Conservation (phyloP, 129 eudicot genomes). For the Kitagawia praeruptora region DNA sequence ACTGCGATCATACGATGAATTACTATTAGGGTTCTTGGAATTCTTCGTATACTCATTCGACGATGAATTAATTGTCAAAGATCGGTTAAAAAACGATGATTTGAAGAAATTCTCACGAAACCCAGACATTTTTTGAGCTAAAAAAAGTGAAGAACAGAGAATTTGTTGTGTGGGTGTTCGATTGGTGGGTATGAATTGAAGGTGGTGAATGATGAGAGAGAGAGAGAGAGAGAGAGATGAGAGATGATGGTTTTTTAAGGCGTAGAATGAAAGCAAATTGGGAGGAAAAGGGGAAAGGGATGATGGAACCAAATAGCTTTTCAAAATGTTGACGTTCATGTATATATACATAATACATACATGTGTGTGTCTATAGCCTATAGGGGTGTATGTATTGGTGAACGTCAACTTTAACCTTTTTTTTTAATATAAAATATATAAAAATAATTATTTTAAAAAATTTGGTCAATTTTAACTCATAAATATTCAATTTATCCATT, state of each 20-base stretch:
- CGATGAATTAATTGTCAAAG: constrained; percentile 41
- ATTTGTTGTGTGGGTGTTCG: not conserved
- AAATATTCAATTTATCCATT: too few species aligned
- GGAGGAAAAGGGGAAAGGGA: not conserved
- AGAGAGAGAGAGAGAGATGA: not conserved
- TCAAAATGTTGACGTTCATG: not conserved
- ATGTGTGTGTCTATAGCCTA: too few species aligned
- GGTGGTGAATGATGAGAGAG: not conserved
- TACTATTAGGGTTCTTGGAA: constrained; percentile 24
- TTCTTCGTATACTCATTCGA: constrained; percentile 24
- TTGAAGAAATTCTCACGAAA: constrained; percentile 3
- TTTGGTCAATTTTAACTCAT: too few species aligned
- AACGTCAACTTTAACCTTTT: too few species aligned
- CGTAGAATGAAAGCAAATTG: not conserved
- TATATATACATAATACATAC: too few species aligned
- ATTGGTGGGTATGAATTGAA: not conserved
- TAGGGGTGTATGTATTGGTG: too few species aligned
- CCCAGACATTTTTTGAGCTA: constrained; percentile 11
- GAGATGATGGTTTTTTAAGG: not conserved
- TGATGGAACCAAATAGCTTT: not conserved
- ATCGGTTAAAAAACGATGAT: constrained; percentile 44
- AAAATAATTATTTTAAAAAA: too few species aligned
- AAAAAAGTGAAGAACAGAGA: not conserved
- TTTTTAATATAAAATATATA: too few species aligned
- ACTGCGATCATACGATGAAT: constrained; percentile 16